These are phyloP conservation scores for Cryphonectria parasitica DNA, from an alignment of 2,329 filamentous ascomycete species.

Conservation along the genomic window DNA sequence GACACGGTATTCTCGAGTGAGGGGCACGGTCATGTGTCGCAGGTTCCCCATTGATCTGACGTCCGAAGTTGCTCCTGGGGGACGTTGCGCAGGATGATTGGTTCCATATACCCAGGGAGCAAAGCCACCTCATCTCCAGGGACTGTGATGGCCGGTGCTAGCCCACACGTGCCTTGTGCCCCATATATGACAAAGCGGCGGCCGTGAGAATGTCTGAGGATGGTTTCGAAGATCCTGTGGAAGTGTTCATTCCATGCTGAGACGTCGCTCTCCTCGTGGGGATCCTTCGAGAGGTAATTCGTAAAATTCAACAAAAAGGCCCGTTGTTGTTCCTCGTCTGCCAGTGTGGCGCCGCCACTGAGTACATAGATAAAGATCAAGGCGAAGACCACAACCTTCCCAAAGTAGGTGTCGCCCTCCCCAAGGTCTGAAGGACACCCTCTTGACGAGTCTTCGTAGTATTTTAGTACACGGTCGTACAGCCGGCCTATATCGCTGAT, in stretches of 20 bases:
- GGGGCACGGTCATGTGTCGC: neutral
- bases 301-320: neutral
- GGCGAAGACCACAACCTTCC: neutral
- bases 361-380: neutral
- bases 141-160: neutral
- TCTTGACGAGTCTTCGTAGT: neutral
- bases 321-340: no score
- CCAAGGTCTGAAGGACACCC: neutral
- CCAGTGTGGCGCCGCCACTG: no score
- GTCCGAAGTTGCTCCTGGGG: neutral
- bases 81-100: neutral
- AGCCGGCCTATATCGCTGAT: neutral
- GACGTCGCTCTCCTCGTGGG: neutral
- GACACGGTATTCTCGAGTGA: neutral
- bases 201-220: neutral
- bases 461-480: neutral
- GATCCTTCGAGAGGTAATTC: neutral
- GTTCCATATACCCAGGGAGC: neutral
- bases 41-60: neutral
- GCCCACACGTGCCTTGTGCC: neutral
- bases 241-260: neutral
- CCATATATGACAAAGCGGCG: neutral
- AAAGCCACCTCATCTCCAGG: neutral
- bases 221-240: neutral
- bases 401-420: no score